Evolutionary conservation across 306 rosid species (phyloP).

Genomic region (Cucumis melo): DNA sequence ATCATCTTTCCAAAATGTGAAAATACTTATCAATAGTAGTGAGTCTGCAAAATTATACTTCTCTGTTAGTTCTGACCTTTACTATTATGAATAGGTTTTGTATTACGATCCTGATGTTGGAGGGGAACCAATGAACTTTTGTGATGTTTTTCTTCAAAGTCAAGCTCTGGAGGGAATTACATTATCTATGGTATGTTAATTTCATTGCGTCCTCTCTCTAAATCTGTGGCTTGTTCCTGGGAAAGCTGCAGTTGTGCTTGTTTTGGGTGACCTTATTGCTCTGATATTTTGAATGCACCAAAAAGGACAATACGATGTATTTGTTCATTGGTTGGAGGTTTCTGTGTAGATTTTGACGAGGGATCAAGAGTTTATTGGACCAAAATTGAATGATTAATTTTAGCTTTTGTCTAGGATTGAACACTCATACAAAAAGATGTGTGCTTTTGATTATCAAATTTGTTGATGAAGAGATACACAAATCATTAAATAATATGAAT

Average conservation of each 20-base stretch:
- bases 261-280: not conserved
- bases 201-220: not conserved
- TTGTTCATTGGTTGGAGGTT: not conserved
- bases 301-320: not conserved
- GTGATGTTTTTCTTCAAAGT: slow-evolving; percentile 84
- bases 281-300: not conserved
- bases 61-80: not conserved
- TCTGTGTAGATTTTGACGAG: not conserved
- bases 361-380: not conserved
- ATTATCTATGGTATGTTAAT: slow-evolving; percentile 71
- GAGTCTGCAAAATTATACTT: not conserved
- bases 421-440: not conserved
- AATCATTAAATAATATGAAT: not conserved
- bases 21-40: not conserved
- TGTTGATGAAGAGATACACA: not conserved
- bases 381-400: not conserved
- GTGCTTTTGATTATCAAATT: not conserved
- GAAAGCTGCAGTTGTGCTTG: not conserved
- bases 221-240: not conserved
- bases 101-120: slow-evolving; percentile 73
- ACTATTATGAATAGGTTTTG: slow-evolving; percentile 35
- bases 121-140: slow-evolving; percentile 80
- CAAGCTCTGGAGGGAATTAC: slow-evolving; percentile 93
- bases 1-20: no score
- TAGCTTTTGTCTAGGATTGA: not conserved